Conservation (phyloP, 2,329 filamentous ascomycete genomes). For the Fusarium chaquense region DNA sequence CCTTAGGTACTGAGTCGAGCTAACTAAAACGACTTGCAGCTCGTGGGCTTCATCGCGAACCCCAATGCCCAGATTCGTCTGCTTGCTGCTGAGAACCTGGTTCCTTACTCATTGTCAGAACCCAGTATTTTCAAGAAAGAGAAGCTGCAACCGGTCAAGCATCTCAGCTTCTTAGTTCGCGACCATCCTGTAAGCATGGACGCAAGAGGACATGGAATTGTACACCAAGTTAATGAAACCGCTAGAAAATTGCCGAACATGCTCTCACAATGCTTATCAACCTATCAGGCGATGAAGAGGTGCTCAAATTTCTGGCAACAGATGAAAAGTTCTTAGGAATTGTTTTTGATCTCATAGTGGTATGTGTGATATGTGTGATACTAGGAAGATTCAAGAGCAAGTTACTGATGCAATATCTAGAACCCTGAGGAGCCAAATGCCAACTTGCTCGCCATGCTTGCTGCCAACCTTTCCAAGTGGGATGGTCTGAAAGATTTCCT, state of each 20-base stretch:
- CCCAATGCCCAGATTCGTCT: conserved; percentile 91
- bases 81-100: conserved; percentile 85
- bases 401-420: conserved; percentile 55
- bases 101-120: conserved; percentile 81
- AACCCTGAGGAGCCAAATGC: conserved; percentile 82
- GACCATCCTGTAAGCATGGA: conserved; percentile 78
- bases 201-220: no score
- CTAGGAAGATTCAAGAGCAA: neutral
- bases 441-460: conserved; percentile 88
- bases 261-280: conserved; percentile 92
- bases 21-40: conserved; percentile 61
- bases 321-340: conserved; percentile 86
- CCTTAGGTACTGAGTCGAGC: neutral
- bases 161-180: conserved; percentile 86
- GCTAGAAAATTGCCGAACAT: conserved; percentile 91
- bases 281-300: conserved; percentile 79
- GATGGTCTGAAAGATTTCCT: conserved; percentile 78
- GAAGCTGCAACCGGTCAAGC: conserved; percentile 81
- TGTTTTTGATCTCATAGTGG: conserved; percentile 79
- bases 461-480: conserved; percentile 90
- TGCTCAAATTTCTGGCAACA: conserved; percentile 77
- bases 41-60: conserved; percentile 93
- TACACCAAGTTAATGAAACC: conserved; percentile 9
- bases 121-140: conserved; percentile 86
- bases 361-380: conserved; percentile 56